Percentiles rank a stretch among this genome's conserved stretches.
These are phyloP conservation scores for Dysphania ambrosioides DNA, from an alignment of 148 eudicot genomes.

Conservation along the genomic window DNA sequence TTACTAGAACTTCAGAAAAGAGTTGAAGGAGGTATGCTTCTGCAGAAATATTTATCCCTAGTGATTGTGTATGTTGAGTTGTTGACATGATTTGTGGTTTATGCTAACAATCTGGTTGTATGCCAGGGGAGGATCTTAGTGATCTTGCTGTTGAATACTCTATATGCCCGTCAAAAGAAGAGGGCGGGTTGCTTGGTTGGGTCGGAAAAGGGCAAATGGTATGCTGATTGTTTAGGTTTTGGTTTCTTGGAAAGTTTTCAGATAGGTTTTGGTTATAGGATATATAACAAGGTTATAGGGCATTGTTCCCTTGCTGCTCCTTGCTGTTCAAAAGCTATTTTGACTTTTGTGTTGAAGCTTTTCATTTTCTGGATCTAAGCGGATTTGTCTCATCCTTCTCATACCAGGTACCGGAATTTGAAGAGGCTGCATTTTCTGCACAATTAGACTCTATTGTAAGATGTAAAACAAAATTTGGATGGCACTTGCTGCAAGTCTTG, in stretches of 20 bases:
- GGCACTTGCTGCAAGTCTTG: slow-evolving; percentile 93
- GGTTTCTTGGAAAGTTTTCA: slow-evolving; percentile 4
- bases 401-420: slow-evolving; percentile 84
- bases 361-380: slow-evolving; percentile 4
- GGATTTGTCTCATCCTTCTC: background rate
- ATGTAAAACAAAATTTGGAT: slow-evolving; percentile 89
- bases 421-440: slow-evolving; percentile 92
- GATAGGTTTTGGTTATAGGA: background rate
- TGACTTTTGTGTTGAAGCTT: background rate
- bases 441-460: slow-evolving; percentile 63
- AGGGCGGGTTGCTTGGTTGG: slow-evolving; percentile 99
- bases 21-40: slow-evolving; percentile 50
- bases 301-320: background rate
- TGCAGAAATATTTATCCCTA: background rate
- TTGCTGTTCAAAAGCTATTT: background rate
- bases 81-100: slow-evolving; percentile 1
- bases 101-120: slow-evolving; percentile 11
- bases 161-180: slow-evolving; percentile 79
- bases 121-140: slow-evolving; percentile 84
- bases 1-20: slow-evolving; percentile 80
- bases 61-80: slow-evolving; percentile 2
- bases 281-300: background rate
- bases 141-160: slow-evolving; percentile 87
- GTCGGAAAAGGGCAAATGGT: slow-evolving; percentile 97
- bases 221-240: slow-evolving; percentile 30